phyloP scores from a whole-genome alignment of 2,329 filamentous ascomycete species.

The Sphaerulina populicola region DNA sequence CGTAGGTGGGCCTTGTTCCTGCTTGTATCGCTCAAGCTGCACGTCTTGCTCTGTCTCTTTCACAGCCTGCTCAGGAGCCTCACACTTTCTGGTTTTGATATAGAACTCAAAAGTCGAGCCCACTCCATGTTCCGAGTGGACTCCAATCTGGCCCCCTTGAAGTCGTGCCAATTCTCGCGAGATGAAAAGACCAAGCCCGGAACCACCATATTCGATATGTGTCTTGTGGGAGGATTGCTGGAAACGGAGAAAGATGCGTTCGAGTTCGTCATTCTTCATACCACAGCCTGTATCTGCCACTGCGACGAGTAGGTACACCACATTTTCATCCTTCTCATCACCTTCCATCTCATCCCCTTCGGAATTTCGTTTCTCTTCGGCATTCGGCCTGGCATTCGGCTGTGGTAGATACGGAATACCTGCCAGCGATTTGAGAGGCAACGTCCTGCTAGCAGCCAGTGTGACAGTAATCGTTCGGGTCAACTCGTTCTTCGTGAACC shows the following conservation, averaged over 20 bases:
- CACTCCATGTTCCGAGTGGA: conserved; percentile 49
- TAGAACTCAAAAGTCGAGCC: conserved; percentile 63
- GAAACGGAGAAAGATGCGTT: conserved; percentile 58
- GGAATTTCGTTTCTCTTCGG: no score
- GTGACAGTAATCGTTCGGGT: conserved; percentile 31
- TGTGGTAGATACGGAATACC: conserved; percentile 1
- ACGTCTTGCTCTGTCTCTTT: background rate
- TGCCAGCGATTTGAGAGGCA: conserved; percentile 3
- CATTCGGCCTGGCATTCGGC: background rate
- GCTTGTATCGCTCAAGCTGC: background rate
- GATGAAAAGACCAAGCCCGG: conserved; percentile 62
- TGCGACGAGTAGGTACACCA: conserved; percentile 26
- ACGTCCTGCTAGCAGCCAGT: conserved; percentile 8
- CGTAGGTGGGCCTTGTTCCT: background rate
- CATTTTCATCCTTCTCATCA: conserved; percentile 21
- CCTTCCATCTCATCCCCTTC: background rate
- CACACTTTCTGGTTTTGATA: conserved; percentile 35
- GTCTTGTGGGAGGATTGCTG: conserved; percentile 59
- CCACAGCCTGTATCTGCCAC: conserved; percentile 38
- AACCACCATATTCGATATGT: conserved; percentile 62
- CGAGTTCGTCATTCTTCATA: conserved; percentile 33
- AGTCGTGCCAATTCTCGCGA: conserved; percentile 58
- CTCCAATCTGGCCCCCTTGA: conserved; percentile 62
- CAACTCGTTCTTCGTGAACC: conserved; percentile 18
- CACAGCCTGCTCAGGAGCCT: background rate